These are phyloP conservation scores for Colletotrichum nymphaeae DNA, from an alignment of 2,329 filamentous ascomycete species.

Conservation along the genomic window DNA sequence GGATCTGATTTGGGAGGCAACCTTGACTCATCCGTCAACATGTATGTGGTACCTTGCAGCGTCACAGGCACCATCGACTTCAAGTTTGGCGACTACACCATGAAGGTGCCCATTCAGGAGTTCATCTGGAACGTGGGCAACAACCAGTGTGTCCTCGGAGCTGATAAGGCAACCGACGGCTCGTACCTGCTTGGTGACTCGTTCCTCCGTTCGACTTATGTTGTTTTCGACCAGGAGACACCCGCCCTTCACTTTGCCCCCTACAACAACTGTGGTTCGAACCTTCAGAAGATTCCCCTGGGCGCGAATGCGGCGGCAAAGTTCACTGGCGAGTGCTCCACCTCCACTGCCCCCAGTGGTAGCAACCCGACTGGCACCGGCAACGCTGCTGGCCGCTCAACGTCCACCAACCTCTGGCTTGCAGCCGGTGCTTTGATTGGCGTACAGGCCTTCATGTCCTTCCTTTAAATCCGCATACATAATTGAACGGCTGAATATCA, in stretches of 20 bases:
- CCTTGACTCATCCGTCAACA: conserved; percentile 52
- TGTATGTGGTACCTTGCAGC: conserved; percentile 62
- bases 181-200: conserved; percentile 53
- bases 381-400: conserved; percentile 24
- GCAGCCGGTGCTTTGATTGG: conserved; percentile 18
- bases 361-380: background rate
- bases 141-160: conserved; percentile 57
- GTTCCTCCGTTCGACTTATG: conserved; percentile 57
- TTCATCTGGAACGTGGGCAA: conserved; percentile 55
- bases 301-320: conserved; percentile 37
- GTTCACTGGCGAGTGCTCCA: conserved; percentile 36
- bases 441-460: conserved; percentile 17
- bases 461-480: conserved; percentile 20
- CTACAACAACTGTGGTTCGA: conserved; percentile 40
- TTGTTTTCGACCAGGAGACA: conserved; percentile 46
- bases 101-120: conserved; percentile 59
- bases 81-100: conserved; percentile 56
- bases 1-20: conserved; percentile 57
- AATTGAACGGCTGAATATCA: conserved; percentile 19
- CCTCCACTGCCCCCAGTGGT: conserved; percentile 10
- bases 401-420: conserved; percentile 16
- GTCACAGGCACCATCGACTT: conserved; percentile 58
- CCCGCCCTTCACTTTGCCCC: conserved; percentile 42
- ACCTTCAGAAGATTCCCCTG: conserved; percentile 39
- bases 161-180: conserved; percentile 51